A percentile compares a stretch with the other conserved stretches of the same genome.
Evolutionary conservation across 345 rosid genomes (phyloP).

Genomic region (Rhodamnia rubescens): DNA sequence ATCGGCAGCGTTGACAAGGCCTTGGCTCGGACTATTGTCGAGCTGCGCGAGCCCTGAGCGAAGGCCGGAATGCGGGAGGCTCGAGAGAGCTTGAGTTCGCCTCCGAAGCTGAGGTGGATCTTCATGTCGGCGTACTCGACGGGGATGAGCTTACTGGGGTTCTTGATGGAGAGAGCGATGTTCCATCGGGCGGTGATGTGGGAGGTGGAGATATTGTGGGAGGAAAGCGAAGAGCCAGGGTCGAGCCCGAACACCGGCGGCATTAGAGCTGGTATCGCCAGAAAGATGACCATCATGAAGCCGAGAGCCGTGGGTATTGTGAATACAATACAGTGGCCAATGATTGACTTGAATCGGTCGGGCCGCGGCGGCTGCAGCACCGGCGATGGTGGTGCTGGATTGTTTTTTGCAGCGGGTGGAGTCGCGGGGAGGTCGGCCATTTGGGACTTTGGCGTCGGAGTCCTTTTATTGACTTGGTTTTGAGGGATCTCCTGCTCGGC

Average conservation of each 20-base stretch:
- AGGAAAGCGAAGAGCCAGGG: background rate
- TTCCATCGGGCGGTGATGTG: background rate
- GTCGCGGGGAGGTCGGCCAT: background rate
- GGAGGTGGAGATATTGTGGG: background rate
- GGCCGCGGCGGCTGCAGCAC: background rate
- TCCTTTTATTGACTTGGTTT: no score
- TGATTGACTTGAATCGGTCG: background rate
- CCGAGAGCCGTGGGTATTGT: fast-evolving
- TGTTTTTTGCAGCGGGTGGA: background rate
- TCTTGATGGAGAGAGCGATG: background rate
- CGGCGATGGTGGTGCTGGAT: background rate
- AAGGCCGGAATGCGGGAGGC: background rate
- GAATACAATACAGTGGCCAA: background rate
- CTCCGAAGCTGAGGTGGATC: background rate
- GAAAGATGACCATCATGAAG: background rate
- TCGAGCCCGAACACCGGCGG: background rate
- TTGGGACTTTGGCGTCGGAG: background rate
- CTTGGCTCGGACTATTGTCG: background rate
- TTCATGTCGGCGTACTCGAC: background rate
- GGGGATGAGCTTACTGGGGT: background rate
- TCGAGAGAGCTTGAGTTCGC: background rate
- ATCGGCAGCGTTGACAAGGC: background rate
- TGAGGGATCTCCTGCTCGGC: no score
- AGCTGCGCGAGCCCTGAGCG: background rate
- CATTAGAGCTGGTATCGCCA: background rate